phyloP scores from a whole-genome alignment of 1,284 basidiomycete genomes.

The Xerocomus cyaneibrunnescens region DNA sequence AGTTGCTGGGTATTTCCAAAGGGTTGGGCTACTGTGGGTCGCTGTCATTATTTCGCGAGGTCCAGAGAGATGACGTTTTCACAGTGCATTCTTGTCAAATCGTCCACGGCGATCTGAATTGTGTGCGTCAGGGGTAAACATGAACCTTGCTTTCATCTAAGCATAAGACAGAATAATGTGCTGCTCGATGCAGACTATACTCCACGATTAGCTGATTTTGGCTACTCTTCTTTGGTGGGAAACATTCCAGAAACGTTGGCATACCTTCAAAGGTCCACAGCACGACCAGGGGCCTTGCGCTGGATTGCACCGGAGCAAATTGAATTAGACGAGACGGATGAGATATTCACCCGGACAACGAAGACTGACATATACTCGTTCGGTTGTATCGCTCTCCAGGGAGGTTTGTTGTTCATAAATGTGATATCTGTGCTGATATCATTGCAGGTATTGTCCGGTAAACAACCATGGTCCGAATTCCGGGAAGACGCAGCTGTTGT shows the following conservation, averaged over 20 bases:
- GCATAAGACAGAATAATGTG: constrained; percentile 10
- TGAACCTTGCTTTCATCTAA: neutral
- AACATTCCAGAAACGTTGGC: neutral
- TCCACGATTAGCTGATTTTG: neutral
- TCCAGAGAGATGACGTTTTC: neutral
- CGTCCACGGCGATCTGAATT: neutral
- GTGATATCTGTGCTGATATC: neutral
- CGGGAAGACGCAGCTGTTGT: neutral
- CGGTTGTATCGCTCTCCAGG: constrained; percentile 14
- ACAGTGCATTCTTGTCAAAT: neutral
- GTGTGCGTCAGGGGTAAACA: neutral
- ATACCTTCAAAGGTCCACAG: constrained; percentile 12
- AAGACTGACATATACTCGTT: constrained; percentile 18
- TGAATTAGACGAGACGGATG: neutral
- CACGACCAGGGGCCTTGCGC: constrained; percentile 10
- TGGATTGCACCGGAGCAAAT: constrained; percentile 12
- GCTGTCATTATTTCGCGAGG: neutral
- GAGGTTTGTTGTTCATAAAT: neutral
- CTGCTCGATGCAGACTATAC: constrained; percentile 14
- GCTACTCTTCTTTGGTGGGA: neutral
- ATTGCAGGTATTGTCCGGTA: constrained; percentile 11
- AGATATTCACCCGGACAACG: neutral
- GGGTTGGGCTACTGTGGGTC: neutral
- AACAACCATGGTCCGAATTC: neutral
- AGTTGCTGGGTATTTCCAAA: neutral